These are phyloP conservation scores for Diplosphaera chodatii DNA, from an alignment of 139 green algal species.

Conservation along the genomic window DNA sequence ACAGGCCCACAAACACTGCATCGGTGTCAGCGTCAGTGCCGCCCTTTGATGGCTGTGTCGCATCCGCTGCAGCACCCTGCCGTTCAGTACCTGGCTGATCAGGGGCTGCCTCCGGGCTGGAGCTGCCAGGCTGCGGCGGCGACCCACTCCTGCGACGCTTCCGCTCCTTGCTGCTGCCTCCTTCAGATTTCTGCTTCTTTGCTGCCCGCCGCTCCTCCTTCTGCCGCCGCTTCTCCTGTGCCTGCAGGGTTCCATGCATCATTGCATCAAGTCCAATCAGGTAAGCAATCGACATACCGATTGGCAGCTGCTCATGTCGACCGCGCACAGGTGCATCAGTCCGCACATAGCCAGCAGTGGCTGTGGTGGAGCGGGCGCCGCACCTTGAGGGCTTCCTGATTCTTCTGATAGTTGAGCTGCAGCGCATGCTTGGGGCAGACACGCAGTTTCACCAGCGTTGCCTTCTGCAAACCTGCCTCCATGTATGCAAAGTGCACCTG, in stretches of 20 bases:
- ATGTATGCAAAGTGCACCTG: conserved; percentile 75
- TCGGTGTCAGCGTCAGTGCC: background rate
- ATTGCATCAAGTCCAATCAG: background rate
- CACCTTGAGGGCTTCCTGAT: conserved; percentile 10
- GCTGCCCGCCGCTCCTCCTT: conserved; percentile 1
- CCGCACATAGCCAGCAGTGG: too few relatives aligned
- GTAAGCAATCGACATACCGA: background rate
- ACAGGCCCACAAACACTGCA: background rate
- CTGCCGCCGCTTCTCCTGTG: conserved; percentile 2
- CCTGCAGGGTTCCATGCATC: background rate
- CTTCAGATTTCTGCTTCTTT: background rate
- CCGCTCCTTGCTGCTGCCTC: background rate
- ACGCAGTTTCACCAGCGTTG: conserved; percentile 62
- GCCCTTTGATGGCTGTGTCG: background rate
- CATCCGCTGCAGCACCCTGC: background rate
- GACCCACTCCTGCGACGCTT: background rate
- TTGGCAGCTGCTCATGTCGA: too few relatives aligned
- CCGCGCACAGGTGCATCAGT: too few relatives aligned
- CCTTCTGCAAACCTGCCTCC: conserved; percentile 76
- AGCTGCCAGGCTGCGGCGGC: background rate
- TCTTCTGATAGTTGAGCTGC: conserved; percentile 77
- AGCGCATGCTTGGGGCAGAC: conserved; percentile 70
- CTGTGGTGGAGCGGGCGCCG: too few relatives aligned
- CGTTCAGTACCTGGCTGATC: background rate
- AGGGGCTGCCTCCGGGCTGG: background rate